A percentile compares a stretch with the other conserved stretches of the same genome.
These are phyloP conservation scores for Paratinospora sagittata DNA, from an alignment of 164 flowering plant genomes.

Conservation along the genomic window DNA sequence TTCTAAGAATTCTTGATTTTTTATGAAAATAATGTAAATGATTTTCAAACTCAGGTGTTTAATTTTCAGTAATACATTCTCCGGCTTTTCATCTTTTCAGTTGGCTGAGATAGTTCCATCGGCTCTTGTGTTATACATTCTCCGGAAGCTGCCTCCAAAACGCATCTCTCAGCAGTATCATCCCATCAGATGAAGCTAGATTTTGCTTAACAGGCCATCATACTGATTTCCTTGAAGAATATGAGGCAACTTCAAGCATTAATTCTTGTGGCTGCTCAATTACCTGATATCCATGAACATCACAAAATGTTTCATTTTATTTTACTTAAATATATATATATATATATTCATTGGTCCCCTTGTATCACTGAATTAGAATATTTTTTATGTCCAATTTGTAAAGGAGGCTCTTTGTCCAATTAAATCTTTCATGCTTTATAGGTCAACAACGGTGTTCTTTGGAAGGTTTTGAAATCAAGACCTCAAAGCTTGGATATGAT, in stretches of 20 bases:
- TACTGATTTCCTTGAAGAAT: not conserved
- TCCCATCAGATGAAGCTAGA: slow-evolving; percentile 38
- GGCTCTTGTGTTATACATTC: slow-evolving; percentile 65
- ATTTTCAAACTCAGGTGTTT: too few relatives aligned
- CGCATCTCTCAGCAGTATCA: slow-evolving; percentile 69
- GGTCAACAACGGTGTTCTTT: too few relatives aligned
- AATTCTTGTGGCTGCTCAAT: not conserved
- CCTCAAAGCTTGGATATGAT: too few relatives aligned
- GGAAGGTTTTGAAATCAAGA: too few relatives aligned
- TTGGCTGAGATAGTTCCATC: slow-evolving; percentile 77
- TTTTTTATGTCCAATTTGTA: too few relatives aligned
- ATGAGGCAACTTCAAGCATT: not conserved
- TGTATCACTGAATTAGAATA: too few relatives aligned
- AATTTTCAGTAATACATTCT: not conserved
- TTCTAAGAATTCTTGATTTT: too few relatives aligned
- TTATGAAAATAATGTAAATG: too few relatives aligned
- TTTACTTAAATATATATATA: too few relatives aligned
- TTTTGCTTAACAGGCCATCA: not conserved
- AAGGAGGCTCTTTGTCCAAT: too few relatives aligned
- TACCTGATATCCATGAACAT: not conserved
- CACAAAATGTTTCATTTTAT: not conserved
- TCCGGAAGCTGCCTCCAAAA: slow-evolving; percentile 72
- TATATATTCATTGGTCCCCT: not conserved
- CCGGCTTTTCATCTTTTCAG: slow-evolving; percentile 24
- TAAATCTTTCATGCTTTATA: too few relatives aligned